A percentile compares a stretch with the other conserved stretches of the same genome.
phyloP scores from a whole-genome alignment of 805 yeast genomes.

The Groenewaldozyma salmanticensis region DNA sequence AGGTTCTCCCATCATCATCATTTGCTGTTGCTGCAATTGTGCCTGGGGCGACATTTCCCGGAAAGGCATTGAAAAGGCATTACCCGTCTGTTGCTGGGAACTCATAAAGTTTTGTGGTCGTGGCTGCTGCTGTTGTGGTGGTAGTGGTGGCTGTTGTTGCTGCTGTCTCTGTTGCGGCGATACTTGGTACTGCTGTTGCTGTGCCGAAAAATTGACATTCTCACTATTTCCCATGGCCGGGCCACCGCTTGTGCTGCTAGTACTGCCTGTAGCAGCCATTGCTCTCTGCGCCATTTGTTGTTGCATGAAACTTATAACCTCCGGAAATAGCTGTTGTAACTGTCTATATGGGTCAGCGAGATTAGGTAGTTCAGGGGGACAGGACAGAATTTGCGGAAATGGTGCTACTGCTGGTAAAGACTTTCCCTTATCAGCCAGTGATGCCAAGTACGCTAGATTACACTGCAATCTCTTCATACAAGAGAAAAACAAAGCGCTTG shows the following conservation, averaged over 20 bases:
- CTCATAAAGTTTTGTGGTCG: too few relatives aligned
- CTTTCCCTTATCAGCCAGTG: conserved; percentile 22
- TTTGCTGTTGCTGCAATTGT: conserved; percentile 38
- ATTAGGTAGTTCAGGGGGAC: conserved; percentile 24
- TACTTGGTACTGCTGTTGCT: too few relatives aligned
- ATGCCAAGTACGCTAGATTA: conserved; percentile 27
- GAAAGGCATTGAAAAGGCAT: not conserved
- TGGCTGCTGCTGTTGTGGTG: too few relatives aligned
- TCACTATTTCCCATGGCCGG: too few relatives aligned
- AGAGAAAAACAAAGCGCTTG: conserved; percentile 14
- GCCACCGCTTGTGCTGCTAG: conserved; percentile 17
- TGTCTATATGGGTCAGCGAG: conserved; percentile 24
- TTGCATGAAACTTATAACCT: conserved; percentile 16
- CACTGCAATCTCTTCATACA: conserved; percentile 28
- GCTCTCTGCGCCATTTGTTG: conserved; percentile 17
- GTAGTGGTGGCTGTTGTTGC: too few relatives aligned
- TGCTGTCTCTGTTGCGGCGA: too few relatives aligned
- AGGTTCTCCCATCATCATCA: too few relatives aligned
- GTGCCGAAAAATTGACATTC: too few relatives aligned
- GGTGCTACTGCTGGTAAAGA: conserved; percentile 11
- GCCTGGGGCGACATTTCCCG: conserved; percentile 10
- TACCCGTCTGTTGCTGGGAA: too few relatives aligned
- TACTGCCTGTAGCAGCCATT: conserved; percentile 17
- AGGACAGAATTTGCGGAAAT: conserved; percentile 24
- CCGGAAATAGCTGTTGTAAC: conserved; percentile 25